Conservation (phyloP, 495 filamentous ascomycete species). For the Parachaetomium inaequale region DNA sequence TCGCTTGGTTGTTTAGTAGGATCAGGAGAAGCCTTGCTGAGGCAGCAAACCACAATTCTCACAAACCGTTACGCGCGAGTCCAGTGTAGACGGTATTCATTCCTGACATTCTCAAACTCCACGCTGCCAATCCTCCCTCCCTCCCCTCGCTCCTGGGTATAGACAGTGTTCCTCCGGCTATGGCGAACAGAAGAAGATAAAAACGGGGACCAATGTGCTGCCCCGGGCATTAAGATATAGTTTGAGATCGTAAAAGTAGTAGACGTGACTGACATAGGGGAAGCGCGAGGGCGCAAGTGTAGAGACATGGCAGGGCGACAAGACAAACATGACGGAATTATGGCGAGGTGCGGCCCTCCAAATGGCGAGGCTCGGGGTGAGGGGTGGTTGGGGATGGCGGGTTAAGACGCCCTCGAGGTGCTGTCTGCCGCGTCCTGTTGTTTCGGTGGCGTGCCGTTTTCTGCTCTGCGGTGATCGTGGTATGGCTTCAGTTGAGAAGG, state of each 20-base stretch:
- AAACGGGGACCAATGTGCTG: background rate
- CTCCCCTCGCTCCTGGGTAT: conserved; percentile 11
- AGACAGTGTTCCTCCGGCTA: conserved; percentile 12
- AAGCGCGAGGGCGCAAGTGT: background rate
- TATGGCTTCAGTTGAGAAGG: background rate
- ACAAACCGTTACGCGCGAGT: background rate
- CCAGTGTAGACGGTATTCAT: background rate
- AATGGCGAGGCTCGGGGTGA: background rate
- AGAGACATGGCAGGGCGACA: conserved; percentile 3
- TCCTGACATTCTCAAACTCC: conserved; percentile 8
- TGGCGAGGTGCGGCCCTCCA: background rate
- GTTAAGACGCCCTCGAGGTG: background rate
- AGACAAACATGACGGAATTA: background rate
- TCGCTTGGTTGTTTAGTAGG: too few species aligned
- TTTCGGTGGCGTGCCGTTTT: background rate
- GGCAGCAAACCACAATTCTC: background rate
- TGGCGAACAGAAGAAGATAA: conserved; percentile 6
- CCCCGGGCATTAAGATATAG: conserved; percentile 15
- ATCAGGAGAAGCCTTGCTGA: too few species aligned
- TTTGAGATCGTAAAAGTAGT: conserved; percentile 9
- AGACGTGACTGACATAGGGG: conserved; percentile 7
- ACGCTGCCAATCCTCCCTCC: conserved; percentile 7
- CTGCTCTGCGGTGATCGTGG: background rate
- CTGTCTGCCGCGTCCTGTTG: background rate
- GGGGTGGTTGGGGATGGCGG: too few species aligned